Percentiles rank a stretch among this genome's conserved stretches.
phyloP scores from a whole-genome alignment of 176 grass and related monocot species.

The Carex kokanica region DNA sequence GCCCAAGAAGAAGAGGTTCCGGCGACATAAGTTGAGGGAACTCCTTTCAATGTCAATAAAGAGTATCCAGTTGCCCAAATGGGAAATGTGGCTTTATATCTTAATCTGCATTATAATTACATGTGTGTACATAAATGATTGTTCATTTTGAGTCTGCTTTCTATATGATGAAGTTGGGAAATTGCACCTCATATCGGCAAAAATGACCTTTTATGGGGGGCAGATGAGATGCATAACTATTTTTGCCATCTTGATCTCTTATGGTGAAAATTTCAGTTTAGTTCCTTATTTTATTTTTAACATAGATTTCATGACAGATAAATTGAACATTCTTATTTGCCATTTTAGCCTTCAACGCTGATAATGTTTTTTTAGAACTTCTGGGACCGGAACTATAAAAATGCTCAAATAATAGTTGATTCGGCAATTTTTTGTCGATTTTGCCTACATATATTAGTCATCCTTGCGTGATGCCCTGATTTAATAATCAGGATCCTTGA shows the following conservation, averaged over 20 bases:
- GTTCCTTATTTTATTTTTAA: not conserved
- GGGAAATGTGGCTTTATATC: not conserved
- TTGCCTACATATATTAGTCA: not conserved
- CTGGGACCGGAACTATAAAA: not conserved
- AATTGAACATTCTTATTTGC: not conserved
- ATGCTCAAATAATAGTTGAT: not conserved
- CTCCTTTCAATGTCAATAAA: not conserved
- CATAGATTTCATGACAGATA: not conserved
- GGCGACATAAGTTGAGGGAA: not conserved
- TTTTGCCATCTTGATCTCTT: not conserved
- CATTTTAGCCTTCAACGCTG: not conserved
- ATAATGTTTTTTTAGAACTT: not conserved
- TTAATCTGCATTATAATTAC: not conserved
- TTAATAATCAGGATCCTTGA: not conserved
- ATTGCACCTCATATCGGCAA: not conserved
- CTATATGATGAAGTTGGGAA: not conserved
- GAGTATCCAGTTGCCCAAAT: not conserved
- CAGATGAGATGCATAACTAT: not conserved
- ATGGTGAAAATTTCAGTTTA: not conserved
- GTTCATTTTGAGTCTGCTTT: not conserved
- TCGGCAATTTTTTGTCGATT: not conserved
- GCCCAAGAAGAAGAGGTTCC: not conserved
- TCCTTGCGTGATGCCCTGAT: not conserved
- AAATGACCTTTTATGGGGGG: not conserved
- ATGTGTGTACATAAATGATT: not conserved